Evolutionary conservation across 352 stramenopile genomes (phyloP), one percentile per base, ranked within the genome.

Genomic region (Globisporangium carolinianum): DNA sequence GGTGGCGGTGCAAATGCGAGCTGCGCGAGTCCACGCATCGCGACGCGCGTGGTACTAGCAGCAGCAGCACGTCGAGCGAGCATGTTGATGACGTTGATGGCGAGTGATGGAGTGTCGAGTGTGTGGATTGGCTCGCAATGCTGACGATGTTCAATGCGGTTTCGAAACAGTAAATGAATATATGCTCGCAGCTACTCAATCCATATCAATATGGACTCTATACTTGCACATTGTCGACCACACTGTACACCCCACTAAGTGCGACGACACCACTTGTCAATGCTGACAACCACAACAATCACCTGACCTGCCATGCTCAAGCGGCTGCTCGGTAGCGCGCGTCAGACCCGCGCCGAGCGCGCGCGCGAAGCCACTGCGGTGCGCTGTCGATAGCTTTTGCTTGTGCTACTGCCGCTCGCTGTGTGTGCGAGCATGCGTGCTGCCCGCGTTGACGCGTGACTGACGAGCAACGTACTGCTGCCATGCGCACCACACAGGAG

Each of bases 1-100:
- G 84, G 84, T 0, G 76, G 84, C 18, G 82, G 68, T 10, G 53
- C 54, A 59, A 92, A 92, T 51, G 79, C 75, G 48, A 93, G 74
- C 66, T 80, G 76, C 56, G 80, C 83, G 61, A 88, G 63, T 17
- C 69, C 58, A 17, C 78, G 77, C 15, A 38, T 38, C 6, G 35
- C 45, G 3, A 17, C 24, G 5, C 14, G 10, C 6, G 15, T 8
- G 2, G 45, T 17, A 49, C 5, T 3, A 35, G 45, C 45, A 49
- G 45, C 17, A 49, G 15, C 14, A 6, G 42, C 42, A 47, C 10
- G 15, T 24, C 15, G 17, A 35, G 45, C 17, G 17, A 49, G 45
- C 45, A 49, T 32, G 1, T 9, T 3, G 11, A 43, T 43, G 39
- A 43, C 11, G 39, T 43, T 2, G 39, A 43, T 43, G 11, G 8